Evolutionary conservation across 805 yeast species (phyloP).

Genomic region (Scheffersomyces amazonensis): DNA sequence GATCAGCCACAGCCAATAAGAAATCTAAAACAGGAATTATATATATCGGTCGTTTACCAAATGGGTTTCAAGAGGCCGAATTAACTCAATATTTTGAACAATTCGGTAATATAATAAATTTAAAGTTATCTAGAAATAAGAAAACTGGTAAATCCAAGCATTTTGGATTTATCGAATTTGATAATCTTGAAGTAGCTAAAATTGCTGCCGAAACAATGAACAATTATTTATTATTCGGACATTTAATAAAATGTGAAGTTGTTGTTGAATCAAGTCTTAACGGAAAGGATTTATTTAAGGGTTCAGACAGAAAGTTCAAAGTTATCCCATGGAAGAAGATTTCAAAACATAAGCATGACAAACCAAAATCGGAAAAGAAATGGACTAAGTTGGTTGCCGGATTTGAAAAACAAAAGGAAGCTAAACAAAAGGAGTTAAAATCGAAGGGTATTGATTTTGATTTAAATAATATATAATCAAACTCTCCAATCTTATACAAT

Average conservation of each 20-base stretch:
- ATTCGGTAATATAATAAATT: constrained; percentile 80
- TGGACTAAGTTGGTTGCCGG: constrained; percentile 54
- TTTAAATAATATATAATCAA: constrained; percentile 15
- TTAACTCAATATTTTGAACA: constrained; percentile 79
- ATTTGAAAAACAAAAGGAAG: constrained; percentile 37
- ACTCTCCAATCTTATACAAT: too few relatives aligned
- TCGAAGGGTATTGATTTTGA: constrained; percentile 58
- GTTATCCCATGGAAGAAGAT: constrained; percentile 60
- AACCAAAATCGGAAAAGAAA: constrained; percentile 52
- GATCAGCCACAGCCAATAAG: constrained; percentile 6
- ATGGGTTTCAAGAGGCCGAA: constrained; percentile 84
- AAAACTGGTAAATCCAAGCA: constrained; percentile 89
- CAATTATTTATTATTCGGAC: constrained; percentile 86
- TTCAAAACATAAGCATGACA: constrained; percentile 51
- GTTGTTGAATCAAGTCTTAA: constrained; percentile 52
- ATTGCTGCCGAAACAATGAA: constrained; percentile 95
- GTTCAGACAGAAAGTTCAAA: constrained; percentile 53
- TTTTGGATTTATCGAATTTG: constrained; percentile 87
- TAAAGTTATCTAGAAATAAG: constrained; percentile 83
- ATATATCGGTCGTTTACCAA: constrained; percentile 89
- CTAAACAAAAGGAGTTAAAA: constrained; percentile 49
- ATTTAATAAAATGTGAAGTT: constrained; percentile 62
- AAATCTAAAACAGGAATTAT: constrained; percentile 57
- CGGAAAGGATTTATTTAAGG: constrained; percentile 57
- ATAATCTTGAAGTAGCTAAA: constrained; percentile 69